A percentile compares a stretch with the other conserved stretches of the same genome.
These are phyloP conservation scores for Centaurea solstitialis DNA, from an alignment of 129 eudicot genomes.

Conservation along the genomic window DNA sequence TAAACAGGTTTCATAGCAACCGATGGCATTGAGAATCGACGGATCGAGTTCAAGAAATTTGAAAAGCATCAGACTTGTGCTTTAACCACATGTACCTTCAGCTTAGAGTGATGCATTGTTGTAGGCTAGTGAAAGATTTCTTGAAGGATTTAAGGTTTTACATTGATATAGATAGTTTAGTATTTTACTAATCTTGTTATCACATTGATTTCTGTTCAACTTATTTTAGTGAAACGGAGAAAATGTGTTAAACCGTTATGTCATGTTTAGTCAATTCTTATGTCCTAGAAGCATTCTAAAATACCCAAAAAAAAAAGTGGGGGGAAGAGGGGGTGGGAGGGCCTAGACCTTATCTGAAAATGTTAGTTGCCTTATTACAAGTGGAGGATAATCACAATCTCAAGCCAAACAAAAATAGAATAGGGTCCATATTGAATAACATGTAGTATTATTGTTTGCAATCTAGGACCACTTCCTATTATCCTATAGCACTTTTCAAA, in stretches of 20 bases:
- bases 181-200: too few relatives aligned
- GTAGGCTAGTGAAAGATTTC: not conserved
- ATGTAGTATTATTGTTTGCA: conserved; percentile 15
- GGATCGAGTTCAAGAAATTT: too few relatives aligned
- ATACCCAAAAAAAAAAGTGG: too few relatives aligned
- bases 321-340: too few relatives aligned
- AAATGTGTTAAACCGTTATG: too few relatives aligned
- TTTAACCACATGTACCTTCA: not conserved
- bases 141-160: not conserved
- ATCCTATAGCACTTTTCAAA: not conserved
- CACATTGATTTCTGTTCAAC: too few relatives aligned
- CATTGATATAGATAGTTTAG: not conserved
- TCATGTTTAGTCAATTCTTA: too few relatives aligned
- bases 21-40: too few relatives aligned
- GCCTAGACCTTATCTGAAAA: conserved; percentile 28
- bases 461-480: conserved; percentile 38
- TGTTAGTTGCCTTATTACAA: conserved; percentile 15
- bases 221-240: too few relatives aligned
- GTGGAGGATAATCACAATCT: conserved; percentile 22
- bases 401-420: conserved; percentile 11
- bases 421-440: conserved; percentile 7
- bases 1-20: too few relatives aligned
- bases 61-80: not conserved
- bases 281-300: too few relatives aligned
- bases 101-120: not conserved